A percentile compares a stretch with the other conserved stretches of the same genome.
Conservation (phyloP, 1,139 yeast genomes). For the Hyphopichia wangnamkhiaoensis region DNA sequence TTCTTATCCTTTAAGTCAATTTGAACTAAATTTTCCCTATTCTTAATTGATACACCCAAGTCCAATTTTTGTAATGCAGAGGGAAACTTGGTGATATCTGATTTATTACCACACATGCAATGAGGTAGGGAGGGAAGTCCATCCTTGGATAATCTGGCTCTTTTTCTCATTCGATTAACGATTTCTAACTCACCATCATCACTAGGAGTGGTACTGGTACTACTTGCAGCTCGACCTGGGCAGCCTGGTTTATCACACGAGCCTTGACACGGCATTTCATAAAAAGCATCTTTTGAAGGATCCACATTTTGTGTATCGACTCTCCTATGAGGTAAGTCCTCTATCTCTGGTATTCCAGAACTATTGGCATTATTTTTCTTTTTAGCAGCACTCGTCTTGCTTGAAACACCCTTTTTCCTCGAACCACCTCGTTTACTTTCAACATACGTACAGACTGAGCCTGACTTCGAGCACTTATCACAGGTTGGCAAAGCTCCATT, state of each 20-base stretch:
- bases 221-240: not conserved
- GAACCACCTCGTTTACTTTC: constrained; percentile 54
- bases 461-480: constrained; percentile 33
- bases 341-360: constrained; percentile 12
- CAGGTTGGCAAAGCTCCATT: constrained; percentile 49
- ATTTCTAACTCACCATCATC: constrained; percentile 1
- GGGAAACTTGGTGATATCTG: not conserved
- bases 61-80: not conserved
- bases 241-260: constrained; percentile 1
- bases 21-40: not conserved
- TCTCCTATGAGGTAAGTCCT: constrained; percentile 11
- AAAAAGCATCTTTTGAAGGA: not conserved
- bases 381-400: constrained; percentile 6
- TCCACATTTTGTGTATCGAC: constrained; percentile 1
- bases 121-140: not conserved
- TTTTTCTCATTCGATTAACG: constrained; percentile 2
- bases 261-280: constrained; percentile 2
- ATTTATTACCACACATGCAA: not conserved
- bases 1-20: constrained; percentile 9
- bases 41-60: not conserved
- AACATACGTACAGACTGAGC: constrained; percentile 43
- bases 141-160: not conserved
- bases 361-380: constrained; percentile 4
- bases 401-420: constrained; percentile 44
- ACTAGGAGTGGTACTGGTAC: not conserved